Conservation (phyloP, 371 early-diverging fungal species). For the Mucor indicus region DNA sequence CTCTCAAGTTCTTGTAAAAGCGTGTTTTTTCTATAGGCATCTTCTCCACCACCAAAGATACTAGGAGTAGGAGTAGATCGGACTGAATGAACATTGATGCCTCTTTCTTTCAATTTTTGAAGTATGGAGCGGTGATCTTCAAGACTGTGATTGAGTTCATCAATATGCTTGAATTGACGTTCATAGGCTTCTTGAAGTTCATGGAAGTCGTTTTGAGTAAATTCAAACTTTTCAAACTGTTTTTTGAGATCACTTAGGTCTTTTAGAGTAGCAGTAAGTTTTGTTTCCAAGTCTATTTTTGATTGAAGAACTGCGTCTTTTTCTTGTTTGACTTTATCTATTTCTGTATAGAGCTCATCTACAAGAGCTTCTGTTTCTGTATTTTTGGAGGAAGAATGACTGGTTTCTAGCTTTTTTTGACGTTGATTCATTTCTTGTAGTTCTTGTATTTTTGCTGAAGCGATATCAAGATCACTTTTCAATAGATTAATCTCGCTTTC, state of each 20-base stretch:
- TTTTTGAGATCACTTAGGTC: conserved; percentile 41
- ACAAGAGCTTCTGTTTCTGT: conserved; percentile 10
- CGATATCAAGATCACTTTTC: conserved; percentile 40
- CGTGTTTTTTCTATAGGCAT: conserved; percentile 15
- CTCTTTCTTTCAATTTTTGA: conserved; percentile 37
- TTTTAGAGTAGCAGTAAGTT: conserved; percentile 28
- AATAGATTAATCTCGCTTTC: conserved; percentile 38
- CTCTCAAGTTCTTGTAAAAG: conserved; percentile 41
- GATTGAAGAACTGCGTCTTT: conserved; percentile 34
- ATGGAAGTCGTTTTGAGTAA: conserved; percentile 41
- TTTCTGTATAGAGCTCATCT: conserved; percentile 27
- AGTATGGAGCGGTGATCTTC: conserved; percentile 48
- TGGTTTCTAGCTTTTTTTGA: conserved; percentile 7
- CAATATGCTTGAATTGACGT: conserved; percentile 44
- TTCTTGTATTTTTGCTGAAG: conserved; percentile 43
- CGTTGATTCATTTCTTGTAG: conserved; percentile 39
- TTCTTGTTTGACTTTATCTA: conserved; percentile 32
- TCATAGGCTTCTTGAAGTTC: conserved; percentile 42
- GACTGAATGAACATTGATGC: conserved; percentile 22
- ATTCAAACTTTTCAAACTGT: conserved; percentile 46
- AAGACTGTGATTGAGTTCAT: conserved; percentile 41
- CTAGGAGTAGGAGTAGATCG: conserved; percentile 34
- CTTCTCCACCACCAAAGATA: conserved; percentile 2
- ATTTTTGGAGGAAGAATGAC: not conserved
- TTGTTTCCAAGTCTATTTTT: conserved; percentile 41